phyloP scores from a whole-genome alignment of 257 asterid species.

The Osmanthus fragrans region DNA sequence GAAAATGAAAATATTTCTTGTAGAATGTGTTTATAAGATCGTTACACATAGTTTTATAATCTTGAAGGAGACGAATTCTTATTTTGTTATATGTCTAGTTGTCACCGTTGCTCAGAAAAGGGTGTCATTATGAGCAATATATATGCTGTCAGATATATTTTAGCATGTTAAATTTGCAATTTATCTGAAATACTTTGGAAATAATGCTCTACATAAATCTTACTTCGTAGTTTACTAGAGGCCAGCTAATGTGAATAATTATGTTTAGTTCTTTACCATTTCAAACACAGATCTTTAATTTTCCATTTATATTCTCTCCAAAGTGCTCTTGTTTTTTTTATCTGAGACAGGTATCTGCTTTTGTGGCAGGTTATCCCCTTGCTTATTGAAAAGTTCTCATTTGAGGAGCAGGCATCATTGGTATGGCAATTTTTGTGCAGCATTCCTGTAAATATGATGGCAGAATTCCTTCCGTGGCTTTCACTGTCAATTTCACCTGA shows the following conservation, averaged over 20 bases:
- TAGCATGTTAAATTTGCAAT: not conserved
- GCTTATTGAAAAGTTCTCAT: constrained; percentile 83
- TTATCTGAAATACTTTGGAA: not conserved
- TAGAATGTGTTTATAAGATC: not conserved
- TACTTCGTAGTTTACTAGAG: not conserved
- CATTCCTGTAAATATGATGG: constrained; percentile 98
- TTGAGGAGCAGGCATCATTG: constrained; percentile 94
- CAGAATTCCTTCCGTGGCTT: constrained; percentile 98
- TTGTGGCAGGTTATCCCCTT: constrained; percentile 75
- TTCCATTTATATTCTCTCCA: constrained; percentile 8
- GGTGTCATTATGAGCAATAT: not conserved
- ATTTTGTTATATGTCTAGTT: not conserved
- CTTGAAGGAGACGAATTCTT: not conserved
- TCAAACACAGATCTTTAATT: constrained; percentile 5
- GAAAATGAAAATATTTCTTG: not conserved
- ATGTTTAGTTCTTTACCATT: not conserved
- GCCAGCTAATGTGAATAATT: not conserved
- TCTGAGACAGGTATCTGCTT: constrained; percentile 11
- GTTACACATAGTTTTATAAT: not conserved
- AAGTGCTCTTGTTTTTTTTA: constrained; percentile 11
- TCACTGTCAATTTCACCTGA: constrained; percentile 80
- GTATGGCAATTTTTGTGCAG: constrained; percentile 98
- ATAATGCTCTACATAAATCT: not conserved
- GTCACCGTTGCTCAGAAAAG: not conserved
- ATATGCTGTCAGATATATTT: not conserved